Evolutionary conservation across 345 rosid species (phyloP).

Genomic region (Melaleuca alternifolia): DNA sequence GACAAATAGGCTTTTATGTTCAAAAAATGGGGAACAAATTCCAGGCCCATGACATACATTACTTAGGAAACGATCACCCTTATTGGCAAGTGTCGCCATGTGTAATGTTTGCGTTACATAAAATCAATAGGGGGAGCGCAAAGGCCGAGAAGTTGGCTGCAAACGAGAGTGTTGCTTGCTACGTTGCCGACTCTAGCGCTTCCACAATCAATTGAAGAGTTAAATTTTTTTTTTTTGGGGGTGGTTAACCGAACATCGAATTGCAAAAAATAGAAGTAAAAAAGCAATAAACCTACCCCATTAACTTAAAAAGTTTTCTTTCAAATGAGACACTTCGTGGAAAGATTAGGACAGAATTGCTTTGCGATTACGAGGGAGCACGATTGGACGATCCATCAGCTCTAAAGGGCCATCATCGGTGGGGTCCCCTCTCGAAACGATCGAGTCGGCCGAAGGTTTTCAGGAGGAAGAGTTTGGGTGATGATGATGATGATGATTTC

Average conservation of each 20-base stretch:
- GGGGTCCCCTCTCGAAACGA: background rate
- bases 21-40: too few species aligned
- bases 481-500: background rate
- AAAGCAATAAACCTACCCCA: background rate
- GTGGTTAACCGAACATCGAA: too few species aligned
- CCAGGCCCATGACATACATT: too few species aligned
- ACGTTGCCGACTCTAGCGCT: background rate
- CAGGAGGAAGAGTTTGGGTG: background rate
- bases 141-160: background rate
- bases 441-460: background rate
- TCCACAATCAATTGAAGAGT: background rate
- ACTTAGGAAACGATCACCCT: too few species aligned
- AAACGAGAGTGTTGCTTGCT: background rate
- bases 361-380: background rate
- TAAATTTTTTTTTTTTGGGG: too few species aligned
- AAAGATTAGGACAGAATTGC: background rate
- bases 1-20: too few species aligned
- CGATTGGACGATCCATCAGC: background rate
- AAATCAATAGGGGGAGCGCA: background rate
- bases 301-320: background rate
- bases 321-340: background rate
- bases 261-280: too few species aligned
- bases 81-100: background rate
- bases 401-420: background rate
- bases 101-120: accelerated